Percentiles rank a stretch among this genome's conserved stretches.
Conservation (phyloP, 768 basidiomycete genomes). For the Epithele typhae region DNA sequence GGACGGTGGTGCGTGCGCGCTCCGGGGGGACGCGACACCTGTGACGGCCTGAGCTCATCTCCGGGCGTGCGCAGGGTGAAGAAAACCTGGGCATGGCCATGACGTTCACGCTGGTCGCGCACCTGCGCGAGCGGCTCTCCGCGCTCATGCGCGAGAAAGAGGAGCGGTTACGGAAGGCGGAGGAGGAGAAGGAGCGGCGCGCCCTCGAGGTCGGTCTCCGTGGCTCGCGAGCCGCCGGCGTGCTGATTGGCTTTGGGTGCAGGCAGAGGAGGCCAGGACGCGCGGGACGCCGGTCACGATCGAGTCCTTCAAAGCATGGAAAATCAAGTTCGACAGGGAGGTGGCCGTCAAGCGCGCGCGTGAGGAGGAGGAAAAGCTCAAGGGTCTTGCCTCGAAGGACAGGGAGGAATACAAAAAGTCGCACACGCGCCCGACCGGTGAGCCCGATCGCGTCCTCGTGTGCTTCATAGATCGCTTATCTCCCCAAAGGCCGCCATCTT, state of each 20-base stretch:
- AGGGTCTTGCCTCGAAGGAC: conserved; percentile 70
- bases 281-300: conserved; percentile 89
- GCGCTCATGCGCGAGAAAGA: conserved; percentile 55
- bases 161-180: conserved; percentile 53
- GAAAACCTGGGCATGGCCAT: conserved; percentile 95
- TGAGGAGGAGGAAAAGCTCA: conserved; percentile 79
- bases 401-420: conserved; percentile 77
- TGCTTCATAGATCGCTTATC: conserved; percentile 2
- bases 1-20: conserved; percentile 44
- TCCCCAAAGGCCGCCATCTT: conserved; percentile 74
- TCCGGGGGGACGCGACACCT: too few relatives aligned
- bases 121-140: conserved; percentile 75
- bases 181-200: conserved; percentile 66
- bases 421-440: conserved; percentile 64
- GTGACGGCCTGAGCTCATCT: too few relatives aligned
- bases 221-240: not conserved
- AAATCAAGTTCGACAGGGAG: conserved; percentile 71
- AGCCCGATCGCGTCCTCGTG: conserved; percentile 15
- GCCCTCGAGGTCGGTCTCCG: conserved; percentile 61
- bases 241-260: conserved; percentile 5
- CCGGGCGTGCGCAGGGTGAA: conserved; percentile 49
- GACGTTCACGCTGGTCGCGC: conserved; percentile 91
- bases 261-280: conserved; percentile 87
- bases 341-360: conserved; percentile 48
- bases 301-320: conserved; percentile 81